Conservation (phyloP, 495 filamentous ascomycete species). For the Trichocladium antarcticum region DNA sequence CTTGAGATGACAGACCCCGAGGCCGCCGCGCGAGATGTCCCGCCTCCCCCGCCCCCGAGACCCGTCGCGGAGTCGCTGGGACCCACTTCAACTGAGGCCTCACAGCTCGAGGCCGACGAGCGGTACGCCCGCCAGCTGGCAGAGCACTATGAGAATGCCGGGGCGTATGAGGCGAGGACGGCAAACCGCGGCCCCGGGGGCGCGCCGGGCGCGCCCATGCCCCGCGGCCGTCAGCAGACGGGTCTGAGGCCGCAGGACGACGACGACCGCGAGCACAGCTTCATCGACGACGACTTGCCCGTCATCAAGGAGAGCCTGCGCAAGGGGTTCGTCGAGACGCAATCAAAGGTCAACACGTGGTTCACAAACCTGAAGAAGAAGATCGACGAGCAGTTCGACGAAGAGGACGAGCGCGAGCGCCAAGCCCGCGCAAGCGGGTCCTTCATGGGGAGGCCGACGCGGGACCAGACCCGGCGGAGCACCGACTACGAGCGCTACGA, state of each 20-base stretch:
- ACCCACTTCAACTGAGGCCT: conserved; percentile 49
- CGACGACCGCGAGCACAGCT: conserved; percentile 59
- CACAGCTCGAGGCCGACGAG: conserved; percentile 84
- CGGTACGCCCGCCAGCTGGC: conserved; percentile 87
- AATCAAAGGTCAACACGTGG: conserved; percentile 87
- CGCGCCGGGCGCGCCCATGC: conserved; percentile 21
- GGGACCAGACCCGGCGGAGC: conserved; percentile 51
- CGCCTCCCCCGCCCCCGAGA: conserved; percentile 61
- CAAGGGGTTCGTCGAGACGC: conserved; percentile 91
- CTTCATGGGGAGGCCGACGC: conserved; percentile 29
- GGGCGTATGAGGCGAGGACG: conserved; percentile 42
- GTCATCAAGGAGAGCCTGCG: conserved; percentile 86
- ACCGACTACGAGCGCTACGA: conserved; percentile 84
- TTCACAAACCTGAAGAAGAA: conserved; percentile 80
- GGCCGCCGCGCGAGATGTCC: conserved; percentile 53
- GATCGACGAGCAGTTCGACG: conserved; percentile 72
- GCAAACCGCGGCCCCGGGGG: conserved; percentile 25
- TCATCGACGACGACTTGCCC: conserved; percentile 92
- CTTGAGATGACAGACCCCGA: conserved; percentile 91
- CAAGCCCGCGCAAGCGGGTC: conserved; percentile 20
- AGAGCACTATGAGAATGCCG: conserved; percentile 66
- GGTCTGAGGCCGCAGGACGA: conserved; percentile 35
- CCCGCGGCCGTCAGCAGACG: conserved; percentile 36
- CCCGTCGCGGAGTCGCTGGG: conserved; percentile 35
- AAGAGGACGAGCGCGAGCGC: conserved; percentile 35